Base-by-base conservation (phyloP, 352 stramenopile species). In the Thraustochytrium aureum region DNA sequence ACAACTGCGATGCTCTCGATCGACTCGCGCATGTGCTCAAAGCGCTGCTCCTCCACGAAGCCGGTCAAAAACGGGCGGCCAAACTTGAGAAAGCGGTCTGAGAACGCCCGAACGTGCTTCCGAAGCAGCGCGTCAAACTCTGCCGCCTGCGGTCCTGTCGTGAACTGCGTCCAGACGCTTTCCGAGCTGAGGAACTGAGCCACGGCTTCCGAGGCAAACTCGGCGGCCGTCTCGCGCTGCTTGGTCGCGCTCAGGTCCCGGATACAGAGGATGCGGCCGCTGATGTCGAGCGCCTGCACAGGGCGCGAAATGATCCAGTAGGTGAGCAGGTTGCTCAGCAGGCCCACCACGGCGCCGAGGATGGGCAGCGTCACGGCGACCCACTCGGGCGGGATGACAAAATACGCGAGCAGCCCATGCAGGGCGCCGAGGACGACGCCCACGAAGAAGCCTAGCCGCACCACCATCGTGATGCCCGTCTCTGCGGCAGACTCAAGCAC, bases 251-350 rank as follows among this genome's bases (percentile, higher is more conserved):
- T 96, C 14, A 97, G 87, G 5, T 90, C 92, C 4, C 10, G 14
- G 22, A 84, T 89, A 61, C 88, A 95, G 61, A 95, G 10, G 56
- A 14, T 17, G 10, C 26, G 88, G 47, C 91, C 89, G 26, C 89
- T 86, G 37, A 93, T 87, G 62, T 88, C 90, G 7, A 91, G 91
- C 38, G 95, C 88, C 39, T 95, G 89, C 59, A 96, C 88, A 0
- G 92, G 92, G 81, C 93, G 87, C 81, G 96, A 97, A 65, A 97
- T 95, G 88, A 96, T 94, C 82, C 94, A 95, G 42, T 96, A 83
- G 62, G 91, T 91, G 39, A 97, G 86, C 88, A 89, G 95, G 83
- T 97, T 97, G 12, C 92, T 96, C 59, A 94, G 87, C 5, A 89
- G 94, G 26, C 92, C 92, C 10, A 96, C 92, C 22, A 96, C 84